phyloP scores from a whole-genome alignment of 768 basidiomycete genomes.

The Auricularia heimuer region DNA sequence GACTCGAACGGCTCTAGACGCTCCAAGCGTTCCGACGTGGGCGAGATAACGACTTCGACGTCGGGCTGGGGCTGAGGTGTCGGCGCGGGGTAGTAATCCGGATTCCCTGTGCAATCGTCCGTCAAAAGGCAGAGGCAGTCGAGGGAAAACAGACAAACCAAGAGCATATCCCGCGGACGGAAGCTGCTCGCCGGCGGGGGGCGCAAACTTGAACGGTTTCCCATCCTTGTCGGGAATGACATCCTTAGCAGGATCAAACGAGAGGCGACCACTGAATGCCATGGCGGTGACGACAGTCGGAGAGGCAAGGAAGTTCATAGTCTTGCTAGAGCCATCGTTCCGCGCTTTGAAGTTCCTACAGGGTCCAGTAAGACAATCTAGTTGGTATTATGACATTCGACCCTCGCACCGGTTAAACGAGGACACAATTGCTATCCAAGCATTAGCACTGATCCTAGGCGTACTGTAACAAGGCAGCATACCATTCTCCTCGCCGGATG shows the following conservation, averaged over 20 bases:
- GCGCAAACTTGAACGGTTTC: slow-evolving; percentile 67
- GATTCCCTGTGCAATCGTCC: slow-evolving; percentile 21
- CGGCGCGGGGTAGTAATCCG: slow-evolving; percentile 69
- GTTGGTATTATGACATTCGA: slow-evolving; percentile 7
- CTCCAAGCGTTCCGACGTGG: slow-evolving; percentile 79
- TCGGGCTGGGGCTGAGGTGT: slow-evolving; percentile 66
- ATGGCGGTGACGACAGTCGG: slow-evolving; percentile 96
- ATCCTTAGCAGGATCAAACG: slow-evolving; percentile 90
- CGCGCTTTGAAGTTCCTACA: slow-evolving; percentile 77
- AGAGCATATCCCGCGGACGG: slow-evolving; percentile 74
- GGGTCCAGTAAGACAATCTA: neutral
- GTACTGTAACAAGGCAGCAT: neutral
- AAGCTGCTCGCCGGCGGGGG: slow-evolving; percentile 78
- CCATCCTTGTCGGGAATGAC: slow-evolving; percentile 57
- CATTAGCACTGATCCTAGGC: slow-evolving; percentile 2
- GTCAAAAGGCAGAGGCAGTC: slow-evolving; percentile 17
- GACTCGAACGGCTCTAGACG: slow-evolving; percentile 74
- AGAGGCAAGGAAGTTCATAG: slow-evolving; percentile 97
- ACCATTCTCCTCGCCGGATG: slow-evolving; percentile 89
- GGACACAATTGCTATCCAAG: slow-evolving; percentile 71
- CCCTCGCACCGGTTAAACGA: slow-evolving; percentile 83
- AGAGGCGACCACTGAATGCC: slow-evolving; percentile 88
- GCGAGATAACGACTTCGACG: slow-evolving; percentile 65
- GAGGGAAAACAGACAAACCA: slow-evolving; percentile 27
- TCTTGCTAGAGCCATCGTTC: slow-evolving; percentile 89